Conservation (phyloP, 305 asterid species). For the Ajuga reptans region DNA sequence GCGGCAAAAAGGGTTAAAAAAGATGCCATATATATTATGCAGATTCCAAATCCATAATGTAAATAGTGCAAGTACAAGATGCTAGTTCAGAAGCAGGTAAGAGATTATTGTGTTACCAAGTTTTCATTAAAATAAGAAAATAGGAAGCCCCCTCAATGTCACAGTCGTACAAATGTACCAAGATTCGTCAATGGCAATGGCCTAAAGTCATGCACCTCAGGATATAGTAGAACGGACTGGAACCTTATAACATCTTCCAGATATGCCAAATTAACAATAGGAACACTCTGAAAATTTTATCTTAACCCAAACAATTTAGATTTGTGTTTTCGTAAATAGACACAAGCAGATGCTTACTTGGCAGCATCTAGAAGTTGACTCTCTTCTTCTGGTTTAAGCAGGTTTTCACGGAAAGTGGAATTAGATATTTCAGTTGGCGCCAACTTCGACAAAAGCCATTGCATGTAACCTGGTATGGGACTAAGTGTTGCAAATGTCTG, state of each 20-base stretch:
- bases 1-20: no score
- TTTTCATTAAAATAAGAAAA: background rate
- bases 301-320: background rate
- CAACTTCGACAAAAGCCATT: constrained; percentile 80
- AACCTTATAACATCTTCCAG: background rate
- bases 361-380: constrained; percentile 52
- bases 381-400: constrained; percentile 79
- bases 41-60: no score
- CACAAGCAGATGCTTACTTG: constrained; percentile 36
- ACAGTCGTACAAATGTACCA: background rate
- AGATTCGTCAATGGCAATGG: background rate
- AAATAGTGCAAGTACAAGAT: background rate
- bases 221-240: constrained; percentile 1
- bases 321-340: background rate
- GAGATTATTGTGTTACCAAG: background rate
- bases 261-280: background rate
- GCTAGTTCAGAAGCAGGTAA: background rate
- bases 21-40: no score
- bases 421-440: constrained; percentile 56
- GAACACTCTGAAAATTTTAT: background rate
- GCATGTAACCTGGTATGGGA: constrained; percentile 89
- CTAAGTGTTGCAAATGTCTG: constrained; percentile 96
- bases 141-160: background rate
- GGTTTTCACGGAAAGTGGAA: constrained; percentile 61
- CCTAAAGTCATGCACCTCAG: background rate